Base-by-base conservation (phyloP, 2,329 filamentous ascomycete genomes). In the Teratosphaeria destructans region DNA sequence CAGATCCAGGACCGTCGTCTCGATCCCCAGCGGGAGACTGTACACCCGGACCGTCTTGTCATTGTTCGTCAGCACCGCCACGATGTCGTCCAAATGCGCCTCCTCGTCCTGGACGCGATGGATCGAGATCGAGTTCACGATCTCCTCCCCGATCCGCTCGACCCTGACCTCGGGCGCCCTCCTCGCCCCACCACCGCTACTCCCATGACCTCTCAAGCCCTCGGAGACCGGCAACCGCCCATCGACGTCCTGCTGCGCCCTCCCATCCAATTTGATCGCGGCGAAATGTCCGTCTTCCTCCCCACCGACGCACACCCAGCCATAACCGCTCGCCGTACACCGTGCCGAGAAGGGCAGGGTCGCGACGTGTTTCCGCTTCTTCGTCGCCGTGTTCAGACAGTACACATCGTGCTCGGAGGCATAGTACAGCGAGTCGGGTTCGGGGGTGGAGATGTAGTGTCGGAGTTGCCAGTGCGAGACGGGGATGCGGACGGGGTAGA, bases 241-340 rank as follows among this genome's bases (percentile, higher is more conserved):
- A 70, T 86, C 83, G 27, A 85, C 79, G 63, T 84, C 80, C 57
- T 77, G 67, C 69, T 72, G 58, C 19, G 58, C 57, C 29, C 59
- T 68, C 72, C 67, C 75, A 62, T 70, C 70, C 52, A 92, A 78
- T 65, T 82, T 85, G 68, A 96, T 87, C 59, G 90, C 86, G 34
- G 89, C 86, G 70, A 95, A 96, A 70, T 95, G 88, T 60, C 94
- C 94, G 65, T 85, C 84, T 68, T 95, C 88, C 61, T 81, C 80
- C 49, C 93, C 93, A 54, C 93, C 94, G 54, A 92, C 89, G 68
- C 90, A 96, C 43, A 97, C 82, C 87, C 90, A 97, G 57, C 91
- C 91, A 68, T 89, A 83, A 57, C 85, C 87, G 7, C 90, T 88
- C n/a, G 90, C 88, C 6, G 96, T 83, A 73, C 93, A 97, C 75